Evolutionary conservation across 768 basidiomycete genomes (phyloP), one percentile per base, ranked within the genome.

Genomic region (Russula earlei): DNA sequence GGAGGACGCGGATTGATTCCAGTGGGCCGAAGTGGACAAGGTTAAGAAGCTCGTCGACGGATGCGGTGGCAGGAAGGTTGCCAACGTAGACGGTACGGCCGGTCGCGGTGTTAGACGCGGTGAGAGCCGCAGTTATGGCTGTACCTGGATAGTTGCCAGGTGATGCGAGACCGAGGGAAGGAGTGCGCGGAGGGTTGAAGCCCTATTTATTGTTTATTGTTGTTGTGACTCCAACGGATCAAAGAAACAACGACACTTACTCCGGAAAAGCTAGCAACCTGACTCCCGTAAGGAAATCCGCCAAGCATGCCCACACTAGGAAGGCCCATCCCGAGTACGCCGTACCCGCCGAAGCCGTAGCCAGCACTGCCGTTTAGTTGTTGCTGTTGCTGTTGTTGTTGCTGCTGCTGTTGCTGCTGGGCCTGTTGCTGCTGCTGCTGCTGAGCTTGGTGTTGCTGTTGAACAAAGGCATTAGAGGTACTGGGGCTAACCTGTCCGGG

Each of bases 11-110:
- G 65, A 98, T 86, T 45, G 83, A 86, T 69, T 98, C 95, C 63
- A 98, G 84, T 0, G 96, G 95, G 4, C 95, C 95, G 67, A 97
- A 98, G 66, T 95, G 92, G 56, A 99, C 95, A 62, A 97, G 85
- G 68, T 93, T 96, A 65, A 99, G 84, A 14, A 99, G 83, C 68
- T 98, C 95, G 69, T 99, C 96, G 52, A 99, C 94, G 17, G 92
- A 93, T 0, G 95, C 95, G 24, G 91, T 92, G 5, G 90, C 77
- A 19, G 96, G 96, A 38, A 99, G 79, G 72, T 96, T 95, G 60
- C 96, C 95, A 52, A 99, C 85, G 69, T 97, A 99, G 46, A 98
- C 94, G 0, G 95, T 99, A 52, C 95, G 88, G 9, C 87, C 89
- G 1, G 80, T 79, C 7, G 71, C 68, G 56, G 76, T 79, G 29